Conservation (phyloP, 768 basidiomycete genomes). For the Pholiota microspora region DNA sequence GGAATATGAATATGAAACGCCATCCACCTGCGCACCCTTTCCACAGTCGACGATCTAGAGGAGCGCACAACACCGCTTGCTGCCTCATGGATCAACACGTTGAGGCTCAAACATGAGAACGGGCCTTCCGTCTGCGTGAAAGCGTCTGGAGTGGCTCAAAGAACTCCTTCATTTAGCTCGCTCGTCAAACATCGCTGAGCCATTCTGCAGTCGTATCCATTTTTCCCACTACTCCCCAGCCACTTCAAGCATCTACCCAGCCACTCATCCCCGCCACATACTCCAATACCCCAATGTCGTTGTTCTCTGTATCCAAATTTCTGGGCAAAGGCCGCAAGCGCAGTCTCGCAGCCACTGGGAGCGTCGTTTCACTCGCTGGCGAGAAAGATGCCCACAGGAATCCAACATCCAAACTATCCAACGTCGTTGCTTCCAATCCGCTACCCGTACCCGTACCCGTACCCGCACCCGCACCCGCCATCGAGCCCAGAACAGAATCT, state of each 20-base stretch:
- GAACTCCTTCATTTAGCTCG: background rate
- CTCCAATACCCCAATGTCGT: slow-evolving; percentile 8
- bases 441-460: background rate
- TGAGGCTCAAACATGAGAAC: background rate
- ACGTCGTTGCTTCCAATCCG: background rate
- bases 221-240: background rate
- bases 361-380: background rate
- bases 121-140: background rate
- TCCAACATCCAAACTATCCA: slow-evolving; percentile 4
- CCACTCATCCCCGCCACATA: background rate
- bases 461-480: background rate
- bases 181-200: background rate
- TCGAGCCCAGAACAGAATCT: background rate
- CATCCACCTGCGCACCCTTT: too few species aligned
- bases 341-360: background rate
- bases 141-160: background rate
- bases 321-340: slow-evolving; percentile 14
- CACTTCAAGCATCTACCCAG: background rate
- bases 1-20: too few species aligned
- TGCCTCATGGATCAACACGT: background rate
- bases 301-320: slow-evolving; percentile 18
- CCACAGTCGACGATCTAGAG: too few species aligned
- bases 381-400: background rate
- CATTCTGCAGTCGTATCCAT: background rate
- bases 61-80: too few species aligned